Percentiles rank a stretch among this genome's conserved stretches.
Evolutionary conservation across 345 rosid genomes (phyloP).

Genomic region (Orychophragmus violaceus): DNA sequence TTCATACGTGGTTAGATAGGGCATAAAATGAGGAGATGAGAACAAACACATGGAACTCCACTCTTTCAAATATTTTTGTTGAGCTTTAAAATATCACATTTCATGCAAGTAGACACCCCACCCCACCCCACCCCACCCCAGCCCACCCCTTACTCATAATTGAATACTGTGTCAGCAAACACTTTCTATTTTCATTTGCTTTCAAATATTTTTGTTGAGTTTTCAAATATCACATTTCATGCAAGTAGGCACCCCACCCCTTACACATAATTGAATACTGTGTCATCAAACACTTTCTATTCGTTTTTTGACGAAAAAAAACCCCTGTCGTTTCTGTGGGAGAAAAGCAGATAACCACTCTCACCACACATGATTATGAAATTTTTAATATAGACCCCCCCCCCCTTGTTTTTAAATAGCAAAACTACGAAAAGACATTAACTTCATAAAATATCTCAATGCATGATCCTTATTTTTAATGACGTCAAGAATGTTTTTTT

Average conservation of each 20-base stretch:
- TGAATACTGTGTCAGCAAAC: conserved; percentile 14
- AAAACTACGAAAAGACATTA: too few species aligned
- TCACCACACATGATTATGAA: too few species aligned
- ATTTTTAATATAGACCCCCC: too few species aligned
- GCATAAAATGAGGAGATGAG: conserved; percentile 4
- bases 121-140: too few species aligned
- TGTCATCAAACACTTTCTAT: conserved; percentile 18
- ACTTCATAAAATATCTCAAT: too few species aligned
- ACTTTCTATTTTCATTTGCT: conserved; percentile 4
- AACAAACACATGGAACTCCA: conserved; percentile 27
- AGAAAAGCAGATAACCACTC: too few species aligned
- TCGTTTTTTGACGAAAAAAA: too few species aligned
- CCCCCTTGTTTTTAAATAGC: too few species aligned
- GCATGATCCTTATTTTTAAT: too few species aligned
- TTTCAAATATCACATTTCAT: conserved; percentile 1
- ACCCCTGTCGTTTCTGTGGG: too few species aligned
- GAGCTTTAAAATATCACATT: not conserved
- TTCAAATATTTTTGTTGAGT: not conserved
- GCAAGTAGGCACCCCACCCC: not conserved
- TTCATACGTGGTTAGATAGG: not conserved
- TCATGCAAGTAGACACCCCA: conserved; percentile 4
- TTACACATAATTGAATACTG: not conserved
- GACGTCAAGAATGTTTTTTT: too few species aligned
- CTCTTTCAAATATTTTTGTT: conserved; percentile 11
- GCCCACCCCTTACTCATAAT: not conserved